A percentile compares a stretch with the other conserved stretches of the same genome.
phyloP scores from a whole-genome alignment of 163 green algal genomes.

The Chlorella variabilis region DNA sequence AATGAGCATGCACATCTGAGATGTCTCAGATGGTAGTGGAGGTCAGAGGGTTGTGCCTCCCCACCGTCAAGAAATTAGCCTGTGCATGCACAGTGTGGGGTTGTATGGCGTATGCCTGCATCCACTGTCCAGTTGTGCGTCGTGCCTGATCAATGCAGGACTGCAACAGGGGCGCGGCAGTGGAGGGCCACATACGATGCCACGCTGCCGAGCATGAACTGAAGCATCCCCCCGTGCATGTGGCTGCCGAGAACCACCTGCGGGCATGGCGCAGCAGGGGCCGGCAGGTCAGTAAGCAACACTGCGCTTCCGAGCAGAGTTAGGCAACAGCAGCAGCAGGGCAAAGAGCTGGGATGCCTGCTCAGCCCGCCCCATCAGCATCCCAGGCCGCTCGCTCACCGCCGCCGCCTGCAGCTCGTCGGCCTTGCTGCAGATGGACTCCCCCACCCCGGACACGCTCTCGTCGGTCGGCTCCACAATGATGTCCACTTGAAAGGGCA shows the following conservation, averaged over 20 bases:
- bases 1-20: too few relatives aligned
- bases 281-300: too few relatives aligned
- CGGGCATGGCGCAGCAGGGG: too few relatives aligned
- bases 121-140: too few relatives aligned
- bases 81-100: too few relatives aligned
- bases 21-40: too few relatives aligned
- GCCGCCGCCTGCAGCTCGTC: slow-evolving; percentile 7
- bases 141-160: slow-evolving; percentile 43
- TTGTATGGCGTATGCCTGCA: too few relatives aligned
- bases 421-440: slow-evolving; percentile 17
- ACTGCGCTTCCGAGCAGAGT: too few relatives aligned
- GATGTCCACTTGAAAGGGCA: slow-evolving; percentile 25
- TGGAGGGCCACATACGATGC: slow-evolving; percentile 27
- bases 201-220: slow-evolving; percentile 50
- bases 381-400: slow-evolving; percentile 2
- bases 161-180: slow-evolving; percentile 23
- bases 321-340: not conserved
- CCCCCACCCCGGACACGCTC: slow-evolving; percentile 21
- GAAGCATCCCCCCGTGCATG: slow-evolving; percentile 22
- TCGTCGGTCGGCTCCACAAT: slow-evolving; percentile 31
- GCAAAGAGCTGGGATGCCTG: not conserved
- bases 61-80: too few relatives aligned
- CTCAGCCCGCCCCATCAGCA: not conserved
- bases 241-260: slow-evolving; percentile 35
- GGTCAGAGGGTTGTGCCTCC: too few relatives aligned